phyloP scores from a whole-genome alignment of 345 rosid species.

The Dimocarpus longan region DNA sequence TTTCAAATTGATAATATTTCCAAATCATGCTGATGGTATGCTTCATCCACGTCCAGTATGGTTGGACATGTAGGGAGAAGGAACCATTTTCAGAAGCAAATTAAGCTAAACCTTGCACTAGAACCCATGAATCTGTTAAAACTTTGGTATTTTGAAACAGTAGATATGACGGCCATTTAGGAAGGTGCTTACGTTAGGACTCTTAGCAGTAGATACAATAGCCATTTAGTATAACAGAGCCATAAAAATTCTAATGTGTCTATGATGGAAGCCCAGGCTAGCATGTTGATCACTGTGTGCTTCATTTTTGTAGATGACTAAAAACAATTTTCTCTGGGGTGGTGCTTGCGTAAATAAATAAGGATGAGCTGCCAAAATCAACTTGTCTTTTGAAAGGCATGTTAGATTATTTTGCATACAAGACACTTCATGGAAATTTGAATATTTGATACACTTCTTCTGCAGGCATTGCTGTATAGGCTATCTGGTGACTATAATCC shows the following conservation, averaged over 20 bases:
- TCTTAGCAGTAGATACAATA: not conserved
- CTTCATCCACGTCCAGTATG: not conserved
- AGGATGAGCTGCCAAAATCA: not conserved
- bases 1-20: not conserved
- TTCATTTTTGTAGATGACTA: not conserved
- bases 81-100: not conserved
- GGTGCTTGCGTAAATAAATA: not conserved
- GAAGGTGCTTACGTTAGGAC: not conserved
- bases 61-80: not conserved
- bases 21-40: not conserved
- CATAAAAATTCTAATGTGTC: not conserved
- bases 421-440: slow-evolving; percentile 4
- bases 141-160: not conserved
- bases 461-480: slow-evolving; percentile 92
- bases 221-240: not conserved
- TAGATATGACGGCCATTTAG: no score
- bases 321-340: not conserved
- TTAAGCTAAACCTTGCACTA: not conserved
- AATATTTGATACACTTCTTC: slow-evolving; percentile 26
- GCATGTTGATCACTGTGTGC: not conserved
- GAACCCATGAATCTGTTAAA: not conserved
- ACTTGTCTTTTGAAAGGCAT: not conserved
- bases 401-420: slow-evolving; percentile 16
- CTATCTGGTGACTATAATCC: slow-evolving; percentile 96
- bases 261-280: not conserved